Evolutionary conservation across 768 basidiomycete genomes (phyloP).

Genomic region (Pulveroboletus frians): DNA sequence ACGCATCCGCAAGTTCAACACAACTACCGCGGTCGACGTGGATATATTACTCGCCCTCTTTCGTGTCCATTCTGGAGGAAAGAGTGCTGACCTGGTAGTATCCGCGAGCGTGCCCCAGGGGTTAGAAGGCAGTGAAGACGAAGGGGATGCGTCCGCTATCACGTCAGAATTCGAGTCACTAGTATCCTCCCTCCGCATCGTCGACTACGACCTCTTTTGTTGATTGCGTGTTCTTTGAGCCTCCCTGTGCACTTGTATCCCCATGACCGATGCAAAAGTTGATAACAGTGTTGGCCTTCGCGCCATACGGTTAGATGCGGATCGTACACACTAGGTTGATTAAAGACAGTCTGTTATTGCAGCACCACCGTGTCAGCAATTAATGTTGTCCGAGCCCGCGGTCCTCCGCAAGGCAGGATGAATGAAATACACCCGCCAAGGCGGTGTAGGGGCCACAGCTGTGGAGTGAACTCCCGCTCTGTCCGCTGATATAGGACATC

Average conservation of each 20-base stretch:
- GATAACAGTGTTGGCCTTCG: not conserved
- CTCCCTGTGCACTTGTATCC: not conserved
- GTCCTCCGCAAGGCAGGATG: not conserved
- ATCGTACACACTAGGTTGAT: not conserved
- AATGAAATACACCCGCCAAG: not conserved
- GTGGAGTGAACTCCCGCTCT: too few relatives aligned
- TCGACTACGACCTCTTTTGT: slow-evolving; percentile 67
- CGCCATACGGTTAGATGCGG: not conserved
- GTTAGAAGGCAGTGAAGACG: slow-evolving; percentile 24
- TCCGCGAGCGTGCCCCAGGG: slow-evolving; percentile 77
- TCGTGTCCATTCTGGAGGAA: slow-evolving; percentile 51
- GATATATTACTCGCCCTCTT: slow-evolving; percentile 77
- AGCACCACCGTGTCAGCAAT: not conserved
- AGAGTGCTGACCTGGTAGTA: slow-evolving; percentile 76
- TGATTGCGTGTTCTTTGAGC: slow-evolving; percentile 26
- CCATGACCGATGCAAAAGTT: not conserved
- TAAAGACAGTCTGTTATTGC: not conserved
- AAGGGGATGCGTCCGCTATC: slow-evolving; percentile 28
- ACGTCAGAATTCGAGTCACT: slow-evolving; percentile 49
- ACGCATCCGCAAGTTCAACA: slow-evolving; percentile 72
- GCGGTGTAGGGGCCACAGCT: too few relatives aligned
- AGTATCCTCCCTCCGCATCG: slow-evolving; percentile 55
- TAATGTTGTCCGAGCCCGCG: not conserved
- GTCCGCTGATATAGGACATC: not conserved
- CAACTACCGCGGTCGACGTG: slow-evolving; percentile 55